Conservation (phyloP, 2,329 filamentous ascomycete species). For the Trichoderma simmonsii region DNA sequence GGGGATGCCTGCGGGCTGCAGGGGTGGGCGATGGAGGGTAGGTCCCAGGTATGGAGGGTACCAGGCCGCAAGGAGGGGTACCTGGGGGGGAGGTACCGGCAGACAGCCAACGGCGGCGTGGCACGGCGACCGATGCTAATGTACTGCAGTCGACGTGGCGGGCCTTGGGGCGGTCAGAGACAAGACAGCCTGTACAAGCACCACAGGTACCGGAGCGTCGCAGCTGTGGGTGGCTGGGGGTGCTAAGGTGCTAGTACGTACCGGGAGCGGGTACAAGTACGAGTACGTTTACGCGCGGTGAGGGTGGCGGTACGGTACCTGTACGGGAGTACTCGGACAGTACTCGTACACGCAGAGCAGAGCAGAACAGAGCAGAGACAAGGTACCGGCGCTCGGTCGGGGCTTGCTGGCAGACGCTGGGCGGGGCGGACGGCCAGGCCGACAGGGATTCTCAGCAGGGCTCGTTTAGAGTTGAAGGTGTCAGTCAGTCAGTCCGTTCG, state of each 20-base stretch:
- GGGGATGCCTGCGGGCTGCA: constrained; percentile 19
- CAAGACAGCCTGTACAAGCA: background rate
- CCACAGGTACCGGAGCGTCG: background rate
- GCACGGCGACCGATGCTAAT: constrained; percentile 6
- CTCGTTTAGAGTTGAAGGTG: constrained; percentile 23
- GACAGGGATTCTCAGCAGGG: constrained; percentile 24
- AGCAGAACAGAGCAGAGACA: background rate
- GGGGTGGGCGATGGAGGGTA: constrained; percentile 11
- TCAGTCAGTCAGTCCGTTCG: background rate
- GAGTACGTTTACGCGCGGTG: background rate
- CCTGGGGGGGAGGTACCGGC: constrained; percentile 5
- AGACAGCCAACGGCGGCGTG: constrained; percentile 4
- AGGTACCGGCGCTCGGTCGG: background rate
- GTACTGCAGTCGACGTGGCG: constrained; percentile 16
- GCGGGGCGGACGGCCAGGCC: constrained; percentile 24
- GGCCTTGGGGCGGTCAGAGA: constrained; percentile 14
- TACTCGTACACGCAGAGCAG: background rate
- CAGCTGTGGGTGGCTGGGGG: constrained; percentile 1
- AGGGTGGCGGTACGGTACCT: constrained; percentile 13
- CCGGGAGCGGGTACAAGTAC: background rate
- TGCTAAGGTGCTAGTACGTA: background rate
- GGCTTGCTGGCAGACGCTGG: background rate
- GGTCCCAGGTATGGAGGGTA: background rate
- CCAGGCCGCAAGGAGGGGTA: background rate
- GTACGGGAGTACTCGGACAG: background rate